These are phyloP conservation scores for Scenedesmus sp. DNA, from an alignment of 163 green algal genomes.

Conservation along the genomic window DNA sequence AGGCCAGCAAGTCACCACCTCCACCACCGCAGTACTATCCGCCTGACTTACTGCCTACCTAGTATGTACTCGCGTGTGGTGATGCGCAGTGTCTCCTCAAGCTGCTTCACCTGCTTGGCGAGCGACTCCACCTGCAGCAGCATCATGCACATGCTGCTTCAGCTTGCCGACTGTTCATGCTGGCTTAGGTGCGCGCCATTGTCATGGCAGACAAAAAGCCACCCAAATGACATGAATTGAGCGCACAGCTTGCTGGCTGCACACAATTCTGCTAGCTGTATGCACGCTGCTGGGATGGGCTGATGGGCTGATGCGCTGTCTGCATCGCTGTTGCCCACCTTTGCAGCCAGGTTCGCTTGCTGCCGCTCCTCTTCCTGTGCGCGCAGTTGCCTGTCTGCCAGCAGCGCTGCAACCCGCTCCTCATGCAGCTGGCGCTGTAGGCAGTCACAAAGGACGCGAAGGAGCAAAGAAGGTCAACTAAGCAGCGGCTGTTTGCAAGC, in stretches of 20 bases:
- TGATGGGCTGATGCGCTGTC: not conserved
- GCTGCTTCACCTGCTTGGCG: constrained; percentile 66
- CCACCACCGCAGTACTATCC: not conserved
- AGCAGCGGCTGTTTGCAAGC: not conserved
- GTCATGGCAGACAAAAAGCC: too few relatives aligned
- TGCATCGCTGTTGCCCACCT: constrained; percentile 4
- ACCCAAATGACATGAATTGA: too few relatives aligned
- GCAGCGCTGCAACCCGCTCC: constrained; percentile 84
- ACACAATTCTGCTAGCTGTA: too few relatives aligned
- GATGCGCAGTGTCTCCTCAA: constrained; percentile 80
- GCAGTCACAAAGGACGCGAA: not conserved
- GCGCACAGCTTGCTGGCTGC: too few relatives aligned
- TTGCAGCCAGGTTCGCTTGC: constrained; percentile 51
- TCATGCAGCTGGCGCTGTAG: constrained; percentile 77
- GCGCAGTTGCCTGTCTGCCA: constrained; percentile 81
- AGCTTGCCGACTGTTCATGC: too few relatives aligned
- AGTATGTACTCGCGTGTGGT: constrained; percentile 89
- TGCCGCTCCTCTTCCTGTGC: constrained; percentile 78
- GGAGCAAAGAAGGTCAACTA: not conserved
- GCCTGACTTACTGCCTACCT: constrained; percentile 47
- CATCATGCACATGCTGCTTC: not conserved
- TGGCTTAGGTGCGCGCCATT: too few relatives aligned
- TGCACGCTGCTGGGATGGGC: too few relatives aligned
- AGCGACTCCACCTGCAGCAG: constrained; percentile 57
- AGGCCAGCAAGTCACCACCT: too few relatives aligned